phyloP scores from a whole-genome alignment of 345 rosid species.

The Corchorus olitorius region DNA sequence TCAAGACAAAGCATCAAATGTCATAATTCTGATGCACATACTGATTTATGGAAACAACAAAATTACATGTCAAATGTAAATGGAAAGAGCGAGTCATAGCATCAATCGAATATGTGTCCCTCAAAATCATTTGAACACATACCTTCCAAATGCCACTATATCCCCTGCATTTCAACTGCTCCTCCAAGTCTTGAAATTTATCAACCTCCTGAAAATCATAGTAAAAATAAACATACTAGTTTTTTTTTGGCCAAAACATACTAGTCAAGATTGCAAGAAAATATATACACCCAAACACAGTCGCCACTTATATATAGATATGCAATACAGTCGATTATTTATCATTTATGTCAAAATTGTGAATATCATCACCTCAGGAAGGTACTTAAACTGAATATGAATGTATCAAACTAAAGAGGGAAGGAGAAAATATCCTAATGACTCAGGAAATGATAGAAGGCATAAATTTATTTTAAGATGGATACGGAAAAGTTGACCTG shows the following conservation, averaged over 20 bases:
- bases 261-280: too few species aligned
- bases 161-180: conserved; percentile 65
- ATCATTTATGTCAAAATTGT: not conserved
- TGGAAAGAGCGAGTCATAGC: not conserved
- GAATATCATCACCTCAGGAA: not conserved
- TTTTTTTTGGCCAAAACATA: too few species aligned
- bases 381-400: not conserved
- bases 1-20: not conserved
- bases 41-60: not conserved
- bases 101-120: not conserved
- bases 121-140: conserved; percentile 2
- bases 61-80: not conserved
- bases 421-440: not conserved
- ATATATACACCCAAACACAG: too few species aligned
- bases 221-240: not conserved
- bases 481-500: not conserved
- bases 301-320: not conserved
- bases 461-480: not conserved
- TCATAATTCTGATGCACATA: not conserved
- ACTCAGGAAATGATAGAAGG: not conserved
- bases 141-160: conserved; percentile 93
- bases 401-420: not conserved
- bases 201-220: conserved; percentile 78
- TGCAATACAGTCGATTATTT: too few species aligned
- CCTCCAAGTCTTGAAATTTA: conserved; percentile 76